Conservation (phyloP, 441 rosid species). For the Jatropha multifida region DNA sequence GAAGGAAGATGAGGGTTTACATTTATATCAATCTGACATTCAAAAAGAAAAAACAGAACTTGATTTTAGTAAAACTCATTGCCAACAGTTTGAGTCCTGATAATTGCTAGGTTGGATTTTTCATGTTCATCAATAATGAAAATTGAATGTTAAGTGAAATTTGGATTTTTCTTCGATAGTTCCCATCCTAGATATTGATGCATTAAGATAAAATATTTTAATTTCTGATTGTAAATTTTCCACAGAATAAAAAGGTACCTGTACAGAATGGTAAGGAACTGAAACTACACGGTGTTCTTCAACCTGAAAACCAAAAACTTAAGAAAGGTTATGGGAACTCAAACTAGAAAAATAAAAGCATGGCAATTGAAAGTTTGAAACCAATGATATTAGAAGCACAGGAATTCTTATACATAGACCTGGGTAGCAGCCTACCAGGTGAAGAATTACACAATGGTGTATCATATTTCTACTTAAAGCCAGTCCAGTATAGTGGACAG, state of each 20-base stretch:
- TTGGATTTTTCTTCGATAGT: background rate
- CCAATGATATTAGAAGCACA: slow-evolving; percentile 8
- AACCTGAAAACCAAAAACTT: slow-evolving; percentile 53
- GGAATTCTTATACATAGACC: background rate
- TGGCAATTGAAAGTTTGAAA: background rate
- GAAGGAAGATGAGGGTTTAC: slow-evolving; percentile 81
- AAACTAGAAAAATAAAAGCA: slow-evolving; percentile 27
- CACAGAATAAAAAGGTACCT: slow-evolving; percentile 49
- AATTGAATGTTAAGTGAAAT: slow-evolving; percentile 5
- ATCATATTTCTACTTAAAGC: background rate
- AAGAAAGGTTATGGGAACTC: slow-evolving; percentile 22
- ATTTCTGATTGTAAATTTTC: background rate
- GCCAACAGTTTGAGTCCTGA: background rate
- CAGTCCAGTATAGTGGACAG: background rate
- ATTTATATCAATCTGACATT: slow-evolving; percentile 71
- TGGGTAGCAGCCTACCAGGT: background rate
- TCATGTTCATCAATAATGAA: background rate
- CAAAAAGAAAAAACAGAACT: slow-evolving; percentile 11
- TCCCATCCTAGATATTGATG: background rate
- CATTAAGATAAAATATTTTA: slow-evolving; percentile 7
- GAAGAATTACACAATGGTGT: background rate
- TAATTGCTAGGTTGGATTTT: background rate
- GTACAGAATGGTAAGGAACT: slow-evolving; percentile 70
- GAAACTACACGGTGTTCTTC: slow-evolving; percentile 77
- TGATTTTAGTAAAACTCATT: slow-evolving; percentile 12